Evolutionary conservation across 2,329 filamentous ascomycete genomes (phyloP).

Genomic region (Ploettnerulaceae sp.): DNA sequence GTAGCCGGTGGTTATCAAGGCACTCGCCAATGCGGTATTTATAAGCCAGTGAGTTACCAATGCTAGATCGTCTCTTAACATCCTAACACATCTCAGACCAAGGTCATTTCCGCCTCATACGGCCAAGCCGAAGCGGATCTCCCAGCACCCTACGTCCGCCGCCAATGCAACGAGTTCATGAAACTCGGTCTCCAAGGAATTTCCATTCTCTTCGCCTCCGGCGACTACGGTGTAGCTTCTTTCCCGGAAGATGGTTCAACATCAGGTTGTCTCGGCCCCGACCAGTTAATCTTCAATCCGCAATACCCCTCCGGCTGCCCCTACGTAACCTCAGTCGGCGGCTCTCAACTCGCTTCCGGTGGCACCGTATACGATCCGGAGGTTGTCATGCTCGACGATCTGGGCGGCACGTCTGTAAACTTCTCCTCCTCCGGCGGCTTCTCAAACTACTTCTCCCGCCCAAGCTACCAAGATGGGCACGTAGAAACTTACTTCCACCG

Average conservation of each 20-base stretch:
- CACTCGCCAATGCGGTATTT: conserved; percentile 16
- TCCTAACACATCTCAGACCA: conserved; percentile 17
- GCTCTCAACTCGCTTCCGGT: conserved; percentile 47
- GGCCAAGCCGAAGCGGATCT: conserved; percentile 63
- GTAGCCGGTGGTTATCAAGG: conserved; percentile 39
- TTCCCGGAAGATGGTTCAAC: conserved; percentile 57
- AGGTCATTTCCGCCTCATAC: conserved; percentile 56
- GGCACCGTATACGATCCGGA: conserved; percentile 27
- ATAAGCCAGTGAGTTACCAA: conserved; percentile 10
- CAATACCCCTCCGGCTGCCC: conserved; percentile 64
- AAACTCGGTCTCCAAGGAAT: conserved; percentile 65
- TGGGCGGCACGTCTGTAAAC: conserved; percentile 36
- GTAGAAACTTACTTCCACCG: conserved; percentile 41
- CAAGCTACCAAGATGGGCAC: conserved; percentile 43
- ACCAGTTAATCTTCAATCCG: conserved; percentile 24
- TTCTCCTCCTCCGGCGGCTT: conserved; percentile 45
- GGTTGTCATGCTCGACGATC: conserved; percentile 23
- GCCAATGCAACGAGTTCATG: conserved; percentile 59
- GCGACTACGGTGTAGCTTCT: conserved; percentile 51
- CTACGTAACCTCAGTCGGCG: conserved; percentile 63
- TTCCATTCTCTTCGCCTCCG: conserved; percentile 57
- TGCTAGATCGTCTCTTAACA: background rate
- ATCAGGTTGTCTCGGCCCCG: conserved; percentile 40
- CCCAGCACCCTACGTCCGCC: conserved; percentile 53
- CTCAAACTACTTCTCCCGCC: conserved; percentile 46